phyloP scores from a whole-genome alignment of 139 green algal genomes.

The Chlamydomonas sphaeroides region DNA sequence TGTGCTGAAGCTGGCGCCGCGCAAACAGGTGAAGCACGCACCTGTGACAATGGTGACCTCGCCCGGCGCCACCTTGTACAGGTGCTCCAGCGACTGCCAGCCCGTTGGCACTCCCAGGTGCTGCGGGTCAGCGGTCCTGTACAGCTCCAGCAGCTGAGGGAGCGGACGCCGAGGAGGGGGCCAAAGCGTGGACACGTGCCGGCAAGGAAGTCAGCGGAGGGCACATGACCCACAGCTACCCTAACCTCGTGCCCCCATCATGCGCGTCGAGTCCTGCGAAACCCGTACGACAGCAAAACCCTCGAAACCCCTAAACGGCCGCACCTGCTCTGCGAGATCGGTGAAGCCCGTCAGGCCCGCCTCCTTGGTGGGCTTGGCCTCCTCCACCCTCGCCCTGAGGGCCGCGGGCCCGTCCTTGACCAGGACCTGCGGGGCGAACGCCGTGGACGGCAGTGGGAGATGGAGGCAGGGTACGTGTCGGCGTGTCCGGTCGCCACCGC shows the following conservation, averaged over 20 bases:
- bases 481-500: no score
- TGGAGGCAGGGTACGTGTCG: no score
- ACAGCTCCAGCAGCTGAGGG: constrained; percentile 70
- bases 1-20: no score
- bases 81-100: constrained; percentile 80
- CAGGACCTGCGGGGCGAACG: constrained; percentile 67
- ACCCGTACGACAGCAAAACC: no score
- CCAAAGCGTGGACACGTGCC: no score
- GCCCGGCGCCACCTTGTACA: constrained; percentile 83
- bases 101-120: constrained; percentile 79
- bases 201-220: no score
- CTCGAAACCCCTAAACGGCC: no score
- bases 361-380: constrained; percentile 80
- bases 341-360: constrained; percentile 69
- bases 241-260: no score
- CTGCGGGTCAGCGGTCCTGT: constrained; percentile 14
- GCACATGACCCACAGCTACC: no score
- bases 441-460: no score
- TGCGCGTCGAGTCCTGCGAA: no score
- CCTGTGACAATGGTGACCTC: constrained; percentile 95
- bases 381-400: constrained; percentile 69
- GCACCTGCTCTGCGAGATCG: constrained; percentile 38
- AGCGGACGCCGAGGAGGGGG: no score
- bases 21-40: background rate
- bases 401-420: constrained; percentile 68